A percentile compares a stretch with the other conserved stretches of the same genome.
Conservation (phyloP, 1,139 yeast species). For the Yamadazyma diddensiae region DNA sequence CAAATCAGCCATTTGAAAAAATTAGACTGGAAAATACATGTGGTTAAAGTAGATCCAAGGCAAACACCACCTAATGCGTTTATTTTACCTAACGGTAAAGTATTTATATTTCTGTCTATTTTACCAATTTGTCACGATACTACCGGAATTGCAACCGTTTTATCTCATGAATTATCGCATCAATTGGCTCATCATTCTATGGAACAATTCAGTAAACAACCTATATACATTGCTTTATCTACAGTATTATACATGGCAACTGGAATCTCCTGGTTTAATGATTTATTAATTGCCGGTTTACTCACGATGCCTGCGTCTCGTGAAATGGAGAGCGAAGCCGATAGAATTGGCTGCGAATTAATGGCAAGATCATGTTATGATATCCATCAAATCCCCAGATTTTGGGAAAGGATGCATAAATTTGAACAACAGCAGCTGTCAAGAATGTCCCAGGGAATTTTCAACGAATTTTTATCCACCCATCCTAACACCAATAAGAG, state of each 20-base stretch:
- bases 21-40: conserved; percentile 78
- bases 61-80: conserved; percentile 86
- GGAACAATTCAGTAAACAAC: conserved; percentile 71
- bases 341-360: conserved; percentile 85
- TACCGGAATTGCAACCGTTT: conserved; percentile 90
- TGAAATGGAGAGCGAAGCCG: conserved; percentile 95
- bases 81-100: conserved; percentile 93
- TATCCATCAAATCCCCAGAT: conserved; percentile 64
- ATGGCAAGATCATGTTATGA: conserved; percentile 89
- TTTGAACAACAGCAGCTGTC: conserved; percentile 41
- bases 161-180: conserved; percentile 91
- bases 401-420: conserved; percentile 81
- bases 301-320: conserved; percentile 82
- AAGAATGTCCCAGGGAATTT: conserved; percentile 17
- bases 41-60: conserved; percentile 61
- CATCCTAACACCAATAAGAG: conserved; percentile 86
- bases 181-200: conserved; percentile 90
- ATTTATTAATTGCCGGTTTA: conserved; percentile 55
- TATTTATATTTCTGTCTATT: conserved; percentile 81
- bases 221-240: conserved; percentile 53
- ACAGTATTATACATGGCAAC: conserved; percentile 41
- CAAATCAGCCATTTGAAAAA: conserved; percentile 34
- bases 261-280: conserved; percentile 40
- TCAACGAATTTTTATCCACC: conserved; percentile 71
- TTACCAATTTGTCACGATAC: conserved; percentile 76